These are phyloP conservation scores for Boletus subparvulus DNA, from an alignment of 768 basidiomycete species.

Conservation along the genomic window DNA sequence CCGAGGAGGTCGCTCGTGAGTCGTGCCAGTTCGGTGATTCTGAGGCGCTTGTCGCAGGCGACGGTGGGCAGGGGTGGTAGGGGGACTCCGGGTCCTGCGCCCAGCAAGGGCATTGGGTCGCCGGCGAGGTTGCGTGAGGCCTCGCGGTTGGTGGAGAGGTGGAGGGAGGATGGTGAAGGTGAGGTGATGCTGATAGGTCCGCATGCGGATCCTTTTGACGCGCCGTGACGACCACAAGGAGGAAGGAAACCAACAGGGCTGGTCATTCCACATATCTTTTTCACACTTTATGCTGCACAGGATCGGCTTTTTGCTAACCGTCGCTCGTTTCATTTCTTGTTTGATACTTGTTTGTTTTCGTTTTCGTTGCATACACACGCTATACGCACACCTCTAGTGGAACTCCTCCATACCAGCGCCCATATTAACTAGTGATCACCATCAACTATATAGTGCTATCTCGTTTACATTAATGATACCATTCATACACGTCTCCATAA, in stretches of 20 bases:
- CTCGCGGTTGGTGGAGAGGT: neutral
- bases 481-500: no score
- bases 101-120: neutral
- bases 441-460: no score
- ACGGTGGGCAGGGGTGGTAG: neutral
- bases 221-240: neutral
- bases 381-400: neutral
- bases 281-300: neutral
- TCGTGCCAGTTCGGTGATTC: conserved; percentile 28
- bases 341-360: neutral
- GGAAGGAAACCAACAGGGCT: no score
- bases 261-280: neutral
- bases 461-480: no score
- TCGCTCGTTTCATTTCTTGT: neutral
- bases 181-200: conserved; percentile 23
- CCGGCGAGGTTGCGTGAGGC: conserved; percentile 5
- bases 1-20: conserved; percentile 22
- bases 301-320: neutral
- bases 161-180: conserved; percentile 4
- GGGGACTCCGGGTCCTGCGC: no score
- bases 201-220: conserved; percentile 5
- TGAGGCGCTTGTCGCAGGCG: conserved; percentile 25
- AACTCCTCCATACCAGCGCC: neutral
- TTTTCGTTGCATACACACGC: neutral
- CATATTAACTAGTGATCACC: no score